Evolutionary conservation across 108 stramenopile genomes (phyloP).

Genomic region (Skeletonema costatum): DNA sequence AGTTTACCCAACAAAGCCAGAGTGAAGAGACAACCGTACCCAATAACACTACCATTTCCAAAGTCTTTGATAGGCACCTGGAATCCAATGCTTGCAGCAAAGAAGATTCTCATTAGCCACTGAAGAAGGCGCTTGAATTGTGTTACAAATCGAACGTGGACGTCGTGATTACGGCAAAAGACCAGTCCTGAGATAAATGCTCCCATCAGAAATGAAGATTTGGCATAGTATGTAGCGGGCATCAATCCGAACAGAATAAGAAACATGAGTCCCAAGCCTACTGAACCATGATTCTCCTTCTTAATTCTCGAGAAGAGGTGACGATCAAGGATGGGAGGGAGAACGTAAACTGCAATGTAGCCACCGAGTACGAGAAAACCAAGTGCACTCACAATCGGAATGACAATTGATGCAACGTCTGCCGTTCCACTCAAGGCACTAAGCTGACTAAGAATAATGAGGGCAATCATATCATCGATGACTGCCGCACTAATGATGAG

Average conservation of each 20-base stretch:
- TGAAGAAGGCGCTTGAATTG: conserved; percentile 84
- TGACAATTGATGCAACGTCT: conserved; percentile 48
- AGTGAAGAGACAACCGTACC: conserved; percentile 67
- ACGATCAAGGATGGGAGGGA: conserved; percentile 55
- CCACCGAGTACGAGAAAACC: conserved; percentile 73
- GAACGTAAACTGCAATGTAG: conserved; percentile 59
- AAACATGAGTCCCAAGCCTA: conserved; percentile 61
- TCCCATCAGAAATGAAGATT: conserved; percentile 61
- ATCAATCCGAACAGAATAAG: conserved; percentile 50
- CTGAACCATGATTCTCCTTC: conserved; percentile 43
- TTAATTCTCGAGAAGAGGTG: conserved; percentile 41
- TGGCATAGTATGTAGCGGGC: conserved; percentile 65
- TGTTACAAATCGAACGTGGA: conserved; percentile 61
- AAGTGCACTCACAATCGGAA: conserved; percentile 75
- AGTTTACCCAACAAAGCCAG: conserved; percentile 72
- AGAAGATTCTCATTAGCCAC: conserved; percentile 91
- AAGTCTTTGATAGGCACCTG: conserved; percentile 78
- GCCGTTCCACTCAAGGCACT: conserved; percentile 60
- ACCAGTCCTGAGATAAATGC: conserved; percentile 70
- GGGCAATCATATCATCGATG: conserved; percentile 87
- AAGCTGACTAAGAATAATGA: conserved; percentile 77
- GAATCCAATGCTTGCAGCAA: conserved; percentile 81
- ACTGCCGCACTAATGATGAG: conserved; percentile 83
- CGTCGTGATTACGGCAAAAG: conserved; percentile 69
- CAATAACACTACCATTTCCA: conserved; percentile 60